A percentile compares a stretch with the other conserved stretches of the same genome.
Evolutionary conservation across 2,329 filamentous ascomycete species (phyloP).

Genomic region (Epichloe gansuensis): DNA sequence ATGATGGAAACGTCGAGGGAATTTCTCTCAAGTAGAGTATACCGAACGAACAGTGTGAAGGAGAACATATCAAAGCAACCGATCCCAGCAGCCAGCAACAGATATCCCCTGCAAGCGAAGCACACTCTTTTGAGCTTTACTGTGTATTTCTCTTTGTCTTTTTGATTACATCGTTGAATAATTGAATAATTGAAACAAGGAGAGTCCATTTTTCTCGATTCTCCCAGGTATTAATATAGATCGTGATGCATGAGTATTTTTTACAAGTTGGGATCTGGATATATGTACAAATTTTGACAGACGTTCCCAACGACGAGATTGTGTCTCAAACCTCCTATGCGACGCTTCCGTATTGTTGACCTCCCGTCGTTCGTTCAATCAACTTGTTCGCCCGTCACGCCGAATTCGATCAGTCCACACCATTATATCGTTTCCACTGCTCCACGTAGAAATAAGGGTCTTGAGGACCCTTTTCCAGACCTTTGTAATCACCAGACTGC

Average conservation of each 20-base stretch:
- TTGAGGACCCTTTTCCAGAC: conserved; percentile 40
- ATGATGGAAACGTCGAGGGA: background rate
- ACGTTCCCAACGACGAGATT: background rate
- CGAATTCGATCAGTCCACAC: conserved; percentile 33
- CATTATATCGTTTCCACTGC: conserved; percentile 58
- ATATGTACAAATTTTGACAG: background rate
- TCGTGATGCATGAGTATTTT: background rate
- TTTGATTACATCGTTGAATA: background rate
- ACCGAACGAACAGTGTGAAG: background rate
- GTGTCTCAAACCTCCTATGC: background rate
- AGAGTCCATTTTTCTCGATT: background rate
- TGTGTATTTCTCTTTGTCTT: background rate
- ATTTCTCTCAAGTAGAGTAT: background rate
- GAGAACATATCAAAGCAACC: background rate
- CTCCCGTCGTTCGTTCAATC: background rate
- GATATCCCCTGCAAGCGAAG: conserved; percentile 8
- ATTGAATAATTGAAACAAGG: background rate
- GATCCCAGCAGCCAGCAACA: background rate
- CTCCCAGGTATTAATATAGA: background rate
- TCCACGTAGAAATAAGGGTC: conserved; percentile 51
- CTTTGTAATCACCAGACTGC: conserved; percentile 41
- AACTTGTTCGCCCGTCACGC: background rate
- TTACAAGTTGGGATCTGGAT: background rate
- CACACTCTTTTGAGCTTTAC: background rate
- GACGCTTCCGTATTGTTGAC: background rate